Base-by-base conservation (phyloP, 2,329 filamentous ascomycete genomes). In the Colletotrichum sp. region DNA sequence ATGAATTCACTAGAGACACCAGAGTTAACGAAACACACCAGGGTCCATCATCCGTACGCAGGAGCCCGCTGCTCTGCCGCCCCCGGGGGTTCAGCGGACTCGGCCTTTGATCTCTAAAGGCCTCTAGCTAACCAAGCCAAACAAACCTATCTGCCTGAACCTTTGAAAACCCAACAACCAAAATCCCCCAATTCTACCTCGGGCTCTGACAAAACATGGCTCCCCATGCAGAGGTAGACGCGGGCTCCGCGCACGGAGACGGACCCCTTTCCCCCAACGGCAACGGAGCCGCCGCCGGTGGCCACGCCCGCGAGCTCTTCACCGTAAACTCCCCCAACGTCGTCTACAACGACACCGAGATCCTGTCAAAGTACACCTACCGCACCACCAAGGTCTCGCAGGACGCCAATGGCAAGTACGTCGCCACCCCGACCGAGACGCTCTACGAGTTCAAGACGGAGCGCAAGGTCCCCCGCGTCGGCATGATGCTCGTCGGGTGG, bases 391-490 rank as follows among this genome's bases (percentile, higher is more conserved):
- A 92, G 81, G 93, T 99, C 82, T 90, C 91, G 80, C 91, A 92
- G 83, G 90, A 91, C 81, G 81, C 83, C 77, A 90, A 89, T 80
- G 96, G 96, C 84, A 94, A 94, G 86, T 93, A 94, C 85, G 91
- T 96, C 76, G 97, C 96, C 77, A 93, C 92, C 77, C 97, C 97
- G 82, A 95, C 95, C 86, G 94, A 98, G 88, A 97, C 95, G 78
- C 88, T 93, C 80, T 99, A 99, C 86, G 94, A 98, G 90, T 99
- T 99, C 94, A 98, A 98, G 91, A 95, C 97, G 83, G 94, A 98
- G 84, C 95, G 96, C 85, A 95, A 95, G 86, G 92, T 99, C 76
- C 95, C 96, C 86, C 98, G 96, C 90, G 92, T 95, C 80, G 97
- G 97, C 83, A 92, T 98, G 89, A 99, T 99, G 97, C 91, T 99